These are phyloP conservation scores for Citrullus colocynthis DNA, from an alignment of 306 rosid genomes.

Conservation along the genomic window DNA sequence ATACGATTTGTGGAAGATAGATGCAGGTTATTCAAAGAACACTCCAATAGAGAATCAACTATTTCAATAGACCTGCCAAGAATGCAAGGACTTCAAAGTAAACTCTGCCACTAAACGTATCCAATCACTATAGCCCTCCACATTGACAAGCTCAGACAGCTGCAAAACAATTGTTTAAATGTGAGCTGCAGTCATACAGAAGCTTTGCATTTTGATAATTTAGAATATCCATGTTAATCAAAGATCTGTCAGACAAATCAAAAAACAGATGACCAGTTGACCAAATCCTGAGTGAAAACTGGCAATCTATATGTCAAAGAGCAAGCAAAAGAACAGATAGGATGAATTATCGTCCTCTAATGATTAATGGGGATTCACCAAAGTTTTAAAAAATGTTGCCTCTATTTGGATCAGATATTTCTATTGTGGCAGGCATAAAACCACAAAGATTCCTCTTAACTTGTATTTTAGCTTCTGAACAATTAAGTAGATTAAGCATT, in stretches of 20 bases:
- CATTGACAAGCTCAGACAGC: conserved; percentile 85
- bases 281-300: background rate
- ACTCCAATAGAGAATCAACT: background rate
- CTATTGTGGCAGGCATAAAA: too few relatives aligned
- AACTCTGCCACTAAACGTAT: conserved; percentile 81
- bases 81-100: conserved; percentile 84
- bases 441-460: too few relatives aligned
- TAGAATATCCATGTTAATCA: background rate
- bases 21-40: conserved; percentile 9
- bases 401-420: too few relatives aligned
- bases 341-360: background rate
- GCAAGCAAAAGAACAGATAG: background rate
- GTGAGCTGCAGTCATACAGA: background rate
- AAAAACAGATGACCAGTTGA: background rate
- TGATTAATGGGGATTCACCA: too few relatives aligned
- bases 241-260: background rate
- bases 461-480: too few relatives aligned
- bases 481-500: too few relatives aligned
- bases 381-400: too few relatives aligned
- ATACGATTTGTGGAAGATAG: conserved; percentile 11
- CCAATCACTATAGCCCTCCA: conserved; percentile 94
- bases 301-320: background rate
- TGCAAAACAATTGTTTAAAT: conserved; percentile 30
- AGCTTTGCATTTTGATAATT: background rate
- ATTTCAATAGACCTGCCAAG: conserved; percentile 68